Conservation (phyloP, 805 yeast species). For the Saccharomycopsis synnaedendra region DNA sequence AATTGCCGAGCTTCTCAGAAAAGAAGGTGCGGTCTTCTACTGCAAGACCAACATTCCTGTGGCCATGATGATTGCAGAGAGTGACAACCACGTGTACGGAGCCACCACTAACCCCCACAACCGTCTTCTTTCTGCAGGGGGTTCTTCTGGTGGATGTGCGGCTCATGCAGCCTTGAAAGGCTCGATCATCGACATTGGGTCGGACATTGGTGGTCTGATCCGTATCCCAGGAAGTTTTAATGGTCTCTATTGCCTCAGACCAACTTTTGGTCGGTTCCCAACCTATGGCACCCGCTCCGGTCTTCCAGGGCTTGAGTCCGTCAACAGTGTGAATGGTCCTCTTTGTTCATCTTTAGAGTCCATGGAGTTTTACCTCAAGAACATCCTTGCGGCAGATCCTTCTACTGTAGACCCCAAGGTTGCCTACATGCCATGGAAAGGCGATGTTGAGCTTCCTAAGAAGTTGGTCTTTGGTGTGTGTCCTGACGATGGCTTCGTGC, state of each 20-base stretch:
- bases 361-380: conserved; percentile 24
- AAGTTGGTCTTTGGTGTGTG: conserved; percentile 37
- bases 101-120: conserved; percentile 50
- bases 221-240: conserved; percentile 58
- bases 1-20: conserved; percentile 21
- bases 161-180: conserved; percentile 49
- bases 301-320: conserved; percentile 23
- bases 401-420: conserved; percentile 39
- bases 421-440: conserved; percentile 40
- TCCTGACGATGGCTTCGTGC: conserved; percentile 32
- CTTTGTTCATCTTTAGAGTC: conserved; percentile 22
- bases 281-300: conserved; percentile 20
- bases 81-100: conserved; percentile 50
- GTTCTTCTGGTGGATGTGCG: conserved; percentile 67
- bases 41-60: conserved; percentile 63
- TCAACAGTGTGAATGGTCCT: conserved; percentile 27
- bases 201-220: conserved; percentile 66
- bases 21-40: conserved; percentile 46
- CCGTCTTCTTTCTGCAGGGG: conserved; percentile 49
- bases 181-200: conserved; percentile 52
- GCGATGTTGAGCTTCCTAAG: conserved; percentile 16
- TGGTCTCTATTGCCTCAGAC: conserved; percentile 51
- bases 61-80: conserved; percentile 57
- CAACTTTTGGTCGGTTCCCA: conserved; percentile 45
- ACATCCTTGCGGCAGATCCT: conserved; percentile 30